Conservation (phyloP, 352 stramenopile genomes). For the Paralagenidium karlingii region DNA sequence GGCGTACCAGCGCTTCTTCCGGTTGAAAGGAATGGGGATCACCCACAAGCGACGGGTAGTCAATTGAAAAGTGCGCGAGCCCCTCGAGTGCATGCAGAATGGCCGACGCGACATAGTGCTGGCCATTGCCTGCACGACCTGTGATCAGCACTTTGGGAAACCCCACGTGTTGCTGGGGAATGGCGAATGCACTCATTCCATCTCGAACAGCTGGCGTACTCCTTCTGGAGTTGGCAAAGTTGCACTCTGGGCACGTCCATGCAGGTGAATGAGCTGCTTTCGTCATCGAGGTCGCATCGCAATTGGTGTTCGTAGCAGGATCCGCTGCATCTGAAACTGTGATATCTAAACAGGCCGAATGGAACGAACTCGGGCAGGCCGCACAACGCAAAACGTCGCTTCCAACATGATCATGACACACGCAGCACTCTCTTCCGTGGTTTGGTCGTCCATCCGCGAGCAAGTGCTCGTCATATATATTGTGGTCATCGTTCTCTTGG, state of each 20-base stretch:
- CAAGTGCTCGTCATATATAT: conserved; percentile 50
- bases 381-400: background rate
- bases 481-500: conserved; percentile 40
- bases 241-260: conserved; percentile 1
- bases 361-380: background rate
- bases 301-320: no score
- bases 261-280: no score
- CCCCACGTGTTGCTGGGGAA: conserved; percentile 38
- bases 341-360: background rate
- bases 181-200: conserved; percentile 7
- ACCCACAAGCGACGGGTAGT: conserved; percentile 64
- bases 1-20: conserved; percentile 66
- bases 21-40: conserved; percentile 46
- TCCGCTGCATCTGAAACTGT: no score
- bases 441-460: conserved; percentile 8
- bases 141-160: conserved; percentile 62
- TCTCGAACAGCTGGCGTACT: background rate
- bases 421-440: background rate
- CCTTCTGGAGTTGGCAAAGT: background rate
- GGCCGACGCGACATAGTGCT: conserved; percentile 48
- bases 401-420: background rate
- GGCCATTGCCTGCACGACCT: conserved; percentile 45
- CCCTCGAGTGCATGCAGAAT: conserved; percentile 67
- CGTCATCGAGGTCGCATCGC: no score
- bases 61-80: conserved; percentile 63